Evolutionary conservation across 2,329 filamentous ascomycete genomes (phyloP).

Genomic region (Bisporella sp.): DNA sequence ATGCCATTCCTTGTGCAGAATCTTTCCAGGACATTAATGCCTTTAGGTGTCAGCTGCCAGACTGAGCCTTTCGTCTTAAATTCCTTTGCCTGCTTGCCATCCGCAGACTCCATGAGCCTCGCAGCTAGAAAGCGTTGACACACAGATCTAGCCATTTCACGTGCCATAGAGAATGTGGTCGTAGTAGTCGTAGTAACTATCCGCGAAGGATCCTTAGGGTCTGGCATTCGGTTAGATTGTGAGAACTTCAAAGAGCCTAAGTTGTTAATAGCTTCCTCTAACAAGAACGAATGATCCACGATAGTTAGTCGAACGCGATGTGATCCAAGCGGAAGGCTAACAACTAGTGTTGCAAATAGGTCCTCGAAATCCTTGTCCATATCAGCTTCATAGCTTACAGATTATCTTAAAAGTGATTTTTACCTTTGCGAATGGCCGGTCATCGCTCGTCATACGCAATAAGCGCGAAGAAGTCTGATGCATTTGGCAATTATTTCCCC

Average conservation of each 20-base stretch:
- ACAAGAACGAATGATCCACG: constrained; percentile 90
- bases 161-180: constrained; percentile 98
- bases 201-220: constrained; percentile 89
- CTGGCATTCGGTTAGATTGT: constrained; percentile 97
- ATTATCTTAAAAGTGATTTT: constrained; percentile 35
- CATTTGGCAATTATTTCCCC: constrained; percentile 63
- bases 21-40: constrained; percentile 80
- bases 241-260: constrained; percentile 96
- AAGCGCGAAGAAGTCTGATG: constrained; percentile 96
- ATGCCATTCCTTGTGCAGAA: constrained; percentile 96
- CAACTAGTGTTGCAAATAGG: constrained; percentile 90
- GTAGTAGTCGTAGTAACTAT: constrained; percentile 98
- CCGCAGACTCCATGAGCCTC: constrained; percentile 87
- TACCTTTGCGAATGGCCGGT: constrained; percentile 90
- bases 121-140: constrained; percentile 93
- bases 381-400: constrained; percentile 1
- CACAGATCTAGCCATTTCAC: constrained; percentile 95
- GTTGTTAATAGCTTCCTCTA: constrained; percentile 97
- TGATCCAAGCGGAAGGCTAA: constrained; percentile 82
- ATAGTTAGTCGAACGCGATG: constrained; percentile 88
- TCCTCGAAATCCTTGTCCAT: constrained; percentile 83
- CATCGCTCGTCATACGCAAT: constrained; percentile 97
- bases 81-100: constrained; percentile 71
- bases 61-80: constrained; percentile 90
- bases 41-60: constrained; percentile 94